Evolutionary conservation across 2,329 filamentous ascomycete species (phyloP).

Genomic region (Xylaria sp.): DNA sequence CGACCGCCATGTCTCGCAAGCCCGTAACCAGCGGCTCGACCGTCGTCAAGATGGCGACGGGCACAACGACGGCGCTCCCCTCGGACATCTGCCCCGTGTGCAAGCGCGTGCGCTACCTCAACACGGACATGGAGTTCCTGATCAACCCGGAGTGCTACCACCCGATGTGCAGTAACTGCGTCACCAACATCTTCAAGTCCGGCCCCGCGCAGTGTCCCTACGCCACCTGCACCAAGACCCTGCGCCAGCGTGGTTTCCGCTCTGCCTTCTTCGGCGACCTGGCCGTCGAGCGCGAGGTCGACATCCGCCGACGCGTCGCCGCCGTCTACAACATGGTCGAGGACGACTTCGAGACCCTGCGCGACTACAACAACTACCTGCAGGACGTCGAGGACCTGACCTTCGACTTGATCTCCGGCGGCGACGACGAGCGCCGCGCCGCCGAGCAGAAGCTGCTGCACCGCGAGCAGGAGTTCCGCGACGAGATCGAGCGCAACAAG

Average conservation of each 20-base stretch:
- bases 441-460: constrained; percentile 60
- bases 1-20: constrained; percentile 54
- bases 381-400: constrained; percentile 92
- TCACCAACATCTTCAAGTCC: constrained; percentile 91
- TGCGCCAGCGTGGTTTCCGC: constrained; percentile 86
- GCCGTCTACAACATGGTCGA: constrained; percentile 86
- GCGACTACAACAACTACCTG: constrained; percentile 92
- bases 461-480: constrained; percentile 80
- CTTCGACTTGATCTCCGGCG: constrained; percentile 83
- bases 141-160: constrained; percentile 99
- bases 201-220: constrained; percentile 94
- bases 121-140: constrained; percentile 91
- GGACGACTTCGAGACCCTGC: constrained; percentile 88
- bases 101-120: constrained; percentile 96
- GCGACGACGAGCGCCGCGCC: constrained; percentile 67
- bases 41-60: constrained; percentile 32
- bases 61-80: constrained; percentile 44
- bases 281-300: constrained; percentile 88
- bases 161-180: constrained; percentile 97
- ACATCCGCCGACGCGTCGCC: constrained; percentile 84
- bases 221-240: constrained; percentile 84
- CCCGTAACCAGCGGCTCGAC: constrained; percentile 40
- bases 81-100: constrained; percentile 93
- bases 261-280: constrained; percentile 92
- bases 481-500: constrained; percentile 72